Evolutionary conservation across 164 flowering plant species (phyloP).

Genomic region (Magnolia kwangsiensis): DNA sequence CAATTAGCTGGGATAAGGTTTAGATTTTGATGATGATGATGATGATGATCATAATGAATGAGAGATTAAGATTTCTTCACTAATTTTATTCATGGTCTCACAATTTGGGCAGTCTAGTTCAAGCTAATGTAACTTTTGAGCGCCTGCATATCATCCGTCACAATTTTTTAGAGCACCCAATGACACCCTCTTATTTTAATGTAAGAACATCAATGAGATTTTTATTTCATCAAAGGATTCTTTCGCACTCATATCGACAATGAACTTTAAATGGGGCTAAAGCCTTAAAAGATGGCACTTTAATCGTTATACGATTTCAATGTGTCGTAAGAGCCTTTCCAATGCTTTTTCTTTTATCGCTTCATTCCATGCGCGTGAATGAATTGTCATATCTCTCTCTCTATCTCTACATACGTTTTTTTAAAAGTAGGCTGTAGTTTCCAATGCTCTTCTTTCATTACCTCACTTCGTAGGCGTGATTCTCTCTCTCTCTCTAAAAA

Average conservation of each 20-base stretch:
- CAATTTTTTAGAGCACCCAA: not conserved
- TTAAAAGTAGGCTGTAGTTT: not conserved
- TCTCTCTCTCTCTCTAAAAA: not conserved
- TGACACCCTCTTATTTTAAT: not conserved
- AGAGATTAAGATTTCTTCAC: too few species aligned
- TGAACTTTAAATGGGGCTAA: not conserved
- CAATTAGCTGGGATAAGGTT: too few species aligned
- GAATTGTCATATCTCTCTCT: not conserved
- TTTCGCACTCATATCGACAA: not conserved
- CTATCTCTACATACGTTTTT: not conserved
- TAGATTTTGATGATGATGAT: too few species aligned
- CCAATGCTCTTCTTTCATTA: not conserved
- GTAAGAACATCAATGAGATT: not conserved
- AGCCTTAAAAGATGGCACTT: not conserved
- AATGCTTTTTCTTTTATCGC: not conserved
- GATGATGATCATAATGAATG: too few species aligned
- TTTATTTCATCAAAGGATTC: not conserved
- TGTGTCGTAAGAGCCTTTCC: not conserved
- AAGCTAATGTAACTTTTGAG: not conserved
- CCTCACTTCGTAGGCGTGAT: conserved; percentile 1
- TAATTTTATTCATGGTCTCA: too few species aligned
- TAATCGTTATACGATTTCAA: not conserved
- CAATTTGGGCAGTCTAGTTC: too few species aligned
- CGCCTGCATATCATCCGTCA: not conserved
- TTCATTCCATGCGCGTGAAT: not conserved